A percentile compares a stretch with the other conserved stretches of the same genome.
Conservation (phyloP, 305 asterid species). For the Fraxinus xanthoxyloides region DNA sequence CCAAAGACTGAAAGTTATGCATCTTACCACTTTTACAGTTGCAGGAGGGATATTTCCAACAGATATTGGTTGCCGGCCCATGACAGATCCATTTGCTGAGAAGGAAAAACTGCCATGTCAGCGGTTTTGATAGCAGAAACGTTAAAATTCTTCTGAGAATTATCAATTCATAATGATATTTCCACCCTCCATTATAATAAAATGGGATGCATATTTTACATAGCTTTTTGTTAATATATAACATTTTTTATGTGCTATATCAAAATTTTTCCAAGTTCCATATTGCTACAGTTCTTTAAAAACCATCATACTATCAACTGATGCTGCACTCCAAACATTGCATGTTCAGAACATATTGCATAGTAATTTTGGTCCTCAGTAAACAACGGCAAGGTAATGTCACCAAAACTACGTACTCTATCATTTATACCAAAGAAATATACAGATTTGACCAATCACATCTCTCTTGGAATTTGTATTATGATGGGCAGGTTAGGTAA, state of each 20-base stretch:
- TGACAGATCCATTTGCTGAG: conserved; percentile 63
- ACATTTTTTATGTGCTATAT: not conserved
- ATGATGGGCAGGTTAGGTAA: not conserved
- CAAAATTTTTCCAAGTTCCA: not conserved
- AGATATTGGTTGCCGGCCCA: conserved; percentile 59
- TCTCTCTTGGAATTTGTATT: not conserved
- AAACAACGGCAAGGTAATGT: not conserved
- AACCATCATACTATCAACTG: not conserved
- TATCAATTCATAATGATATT: not conserved
- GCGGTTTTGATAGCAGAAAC: not conserved
- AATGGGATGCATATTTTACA: not conserved
- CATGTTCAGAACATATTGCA: not conserved
- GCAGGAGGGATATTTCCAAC: conserved; percentile 70
- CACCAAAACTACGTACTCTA: not conserved
- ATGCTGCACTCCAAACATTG: not conserved
- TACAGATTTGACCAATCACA: not conserved
- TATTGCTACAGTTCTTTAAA: not conserved
- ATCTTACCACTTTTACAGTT: conserved; percentile 81
- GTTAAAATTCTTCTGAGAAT: not conserved
- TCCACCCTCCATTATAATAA: not conserved
- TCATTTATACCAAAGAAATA: not conserved
- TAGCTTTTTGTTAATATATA: not conserved
- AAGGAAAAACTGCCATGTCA: conserved; percentile 26
- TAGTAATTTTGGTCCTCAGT: not conserved
- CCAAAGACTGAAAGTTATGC: conserved; percentile 10